Evolutionary conservation across 768 basidiomycete genomes (phyloP), one percentile per base, ranked within the genome.

Genomic region (Lepiota brunneoincarnata): DNA sequence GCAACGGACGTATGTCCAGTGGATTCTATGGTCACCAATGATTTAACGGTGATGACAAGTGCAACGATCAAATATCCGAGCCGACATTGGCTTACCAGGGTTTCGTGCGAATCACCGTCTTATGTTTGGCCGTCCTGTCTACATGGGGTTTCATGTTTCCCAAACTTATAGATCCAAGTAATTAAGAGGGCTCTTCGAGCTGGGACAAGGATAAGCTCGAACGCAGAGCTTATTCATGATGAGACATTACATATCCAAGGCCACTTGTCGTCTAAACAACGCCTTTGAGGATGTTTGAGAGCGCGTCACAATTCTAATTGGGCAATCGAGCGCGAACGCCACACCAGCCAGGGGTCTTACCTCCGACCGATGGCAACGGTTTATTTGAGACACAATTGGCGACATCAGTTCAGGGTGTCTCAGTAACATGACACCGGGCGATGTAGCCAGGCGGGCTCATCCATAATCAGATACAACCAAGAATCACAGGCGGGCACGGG

Each of bases 21-120:
- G 21, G 37, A 28, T 15, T 39, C 24, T 17, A 49, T 49, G 28
- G 36, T 24, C 39, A 51, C 50, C 50, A 51, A 51, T 51, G 40
- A 51, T 26, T 21, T 12, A 35, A 26, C n/a, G 17, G 20, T 9
- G 10, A 51, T 51, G 37, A 51, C 50, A 51, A 20, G 23, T n/a
- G 12, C 39, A 51, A 36, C 28, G 20, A 49, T 41, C 50, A 34
- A 51, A 42, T 43, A 15, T 18, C 40, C 39, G 11, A 24, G 12
- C 12, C 17, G 11, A 14, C 11, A 35, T 35, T 51, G 38, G 38
- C 23, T 24, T 44, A 10, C 21, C 24, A 12, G 14, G 20, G 35
- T 31, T 47, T 35, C 20, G 45, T 35, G 17, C 20, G 15, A 11
- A 24, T 4, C 20, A 9, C 11, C 26, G 24, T 44, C 24, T 28